Evolutionary conservation across 192 early-diverging fungal genomes (phyloP).

Genomic region (Coemansia sp.): DNA sequence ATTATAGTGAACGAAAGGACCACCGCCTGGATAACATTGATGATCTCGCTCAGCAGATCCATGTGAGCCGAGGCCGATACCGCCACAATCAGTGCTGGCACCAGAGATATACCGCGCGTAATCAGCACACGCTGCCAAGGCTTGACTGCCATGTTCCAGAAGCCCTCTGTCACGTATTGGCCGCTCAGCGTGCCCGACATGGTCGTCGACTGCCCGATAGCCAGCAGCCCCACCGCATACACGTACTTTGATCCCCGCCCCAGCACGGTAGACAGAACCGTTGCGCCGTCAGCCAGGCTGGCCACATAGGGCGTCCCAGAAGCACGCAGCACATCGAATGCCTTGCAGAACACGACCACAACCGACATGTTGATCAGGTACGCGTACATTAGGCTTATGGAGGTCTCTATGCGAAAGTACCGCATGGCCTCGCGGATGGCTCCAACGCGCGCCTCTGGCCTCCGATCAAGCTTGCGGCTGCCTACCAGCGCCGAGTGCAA

Average conservation of each 20-base stretch:
- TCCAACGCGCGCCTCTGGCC: conserved; percentile 46
- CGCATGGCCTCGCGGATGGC: conserved; percentile 70
- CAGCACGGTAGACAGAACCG: conserved; percentile 59
- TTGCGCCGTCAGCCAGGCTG: conserved; percentile 52
- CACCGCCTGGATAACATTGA: conserved; percentile 70
- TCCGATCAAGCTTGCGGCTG: conserved; percentile 57
- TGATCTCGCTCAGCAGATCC: conserved; percentile 67
- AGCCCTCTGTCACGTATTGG: conserved; percentile 88
- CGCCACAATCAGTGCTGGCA: conserved; percentile 65
- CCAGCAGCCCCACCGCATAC: conserved; percentile 80
- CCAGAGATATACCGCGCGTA: conserved; percentile 61
- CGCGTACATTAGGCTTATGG: conserved; percentile 57
- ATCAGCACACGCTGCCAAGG: conserved; percentile 69
- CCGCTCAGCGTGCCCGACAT: conserved; percentile 91
- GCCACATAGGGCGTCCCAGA: conserved; percentile 35
- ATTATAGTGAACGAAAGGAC: conserved; percentile 66
- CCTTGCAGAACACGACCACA: conserved; percentile 65
- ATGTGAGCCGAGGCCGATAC: conserved; percentile 58
- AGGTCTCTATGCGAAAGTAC: conserved; percentile 67
- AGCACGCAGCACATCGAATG: conserved; percentile 57
- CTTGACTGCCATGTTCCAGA: conserved; percentile 68
- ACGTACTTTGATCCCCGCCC: conserved; percentile 66
- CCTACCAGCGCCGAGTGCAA: conserved; percentile 81
- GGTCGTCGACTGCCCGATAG: conserved; percentile 81
- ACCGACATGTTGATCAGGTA: conserved; percentile 74